Evolutionary conservation across 2,329 filamentous ascomycete genomes (phyloP).

Genomic region (Magnaporthiopsis incrustans): DNA sequence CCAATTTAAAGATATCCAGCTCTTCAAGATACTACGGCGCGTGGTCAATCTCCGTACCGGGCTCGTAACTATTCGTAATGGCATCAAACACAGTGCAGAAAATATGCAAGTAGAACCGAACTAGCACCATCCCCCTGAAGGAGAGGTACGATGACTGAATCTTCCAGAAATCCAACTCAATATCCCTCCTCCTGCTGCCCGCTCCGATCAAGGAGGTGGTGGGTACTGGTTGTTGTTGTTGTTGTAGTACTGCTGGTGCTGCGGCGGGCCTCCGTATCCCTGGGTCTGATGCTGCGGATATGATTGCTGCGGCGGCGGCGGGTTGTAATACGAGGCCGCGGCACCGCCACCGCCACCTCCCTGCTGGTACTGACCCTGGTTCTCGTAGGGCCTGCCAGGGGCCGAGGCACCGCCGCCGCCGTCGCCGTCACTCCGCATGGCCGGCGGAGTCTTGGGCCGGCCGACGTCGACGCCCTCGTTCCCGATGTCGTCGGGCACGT

Average conservation of each 20-base stretch:
- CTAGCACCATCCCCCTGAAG: neutral
- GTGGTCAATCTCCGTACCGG: neutral
- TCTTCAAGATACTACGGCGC: neutral
- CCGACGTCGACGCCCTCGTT: conserved; percentile 38
- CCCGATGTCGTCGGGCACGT: conserved; percentile 37
- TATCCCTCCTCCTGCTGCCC: neutral
- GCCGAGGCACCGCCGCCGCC: neutral
- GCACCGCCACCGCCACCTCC: too few species aligned
- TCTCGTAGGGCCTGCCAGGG: neutral
- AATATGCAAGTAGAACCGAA: neutral
- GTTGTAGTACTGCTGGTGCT: neutral
- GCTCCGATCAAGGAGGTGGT: neutral
- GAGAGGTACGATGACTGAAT: neutral
- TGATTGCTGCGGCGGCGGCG: neutral
- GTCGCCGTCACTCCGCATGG: conserved; percentile 13
- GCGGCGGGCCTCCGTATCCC: neutral
- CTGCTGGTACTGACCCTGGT: neutral
- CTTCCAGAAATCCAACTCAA: neutral
- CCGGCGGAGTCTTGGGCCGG: conserved; percentile 16
- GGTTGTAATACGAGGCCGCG: neutral
- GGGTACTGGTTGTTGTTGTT: too few species aligned
- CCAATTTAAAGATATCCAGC: neutral
- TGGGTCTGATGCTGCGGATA: neutral
- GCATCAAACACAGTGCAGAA: neutral
- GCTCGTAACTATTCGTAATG: neutral